phyloP scores from a whole-genome alignment of 1,139 yeast genomes.

The Saccharomycopsis crataegensis region DNA sequence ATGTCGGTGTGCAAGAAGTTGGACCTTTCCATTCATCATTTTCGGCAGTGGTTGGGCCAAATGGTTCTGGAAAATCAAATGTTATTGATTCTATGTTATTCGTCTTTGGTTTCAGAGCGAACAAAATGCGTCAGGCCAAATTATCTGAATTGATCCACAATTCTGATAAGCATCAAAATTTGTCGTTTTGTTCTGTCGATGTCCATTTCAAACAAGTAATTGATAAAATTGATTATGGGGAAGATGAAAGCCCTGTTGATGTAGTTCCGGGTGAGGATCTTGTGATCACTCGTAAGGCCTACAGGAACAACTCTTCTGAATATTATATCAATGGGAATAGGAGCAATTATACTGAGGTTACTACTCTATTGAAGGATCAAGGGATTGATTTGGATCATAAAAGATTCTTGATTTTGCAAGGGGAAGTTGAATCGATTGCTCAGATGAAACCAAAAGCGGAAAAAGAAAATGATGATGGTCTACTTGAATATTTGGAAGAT shows the following conservation, averaged over 20 bases:
- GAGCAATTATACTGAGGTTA: constrained; percentile 75
- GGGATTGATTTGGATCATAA: constrained; percentile 96
- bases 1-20: constrained; percentile 88
- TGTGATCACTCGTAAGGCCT: constrained; percentile 74
- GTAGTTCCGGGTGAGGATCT: constrained; percentile 45
- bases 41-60: constrained; percentile 98
- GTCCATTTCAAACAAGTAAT: constrained; percentile 79
- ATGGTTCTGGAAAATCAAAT: constrained; percentile 96
- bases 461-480: constrained; percentile 84
- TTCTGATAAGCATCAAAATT: constrained; percentile 60
- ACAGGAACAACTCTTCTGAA: constrained; percentile 65
- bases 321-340: constrained; percentile 66
- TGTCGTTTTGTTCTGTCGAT: constrained; percentile 81
- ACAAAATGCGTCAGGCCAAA: constrained; percentile 94
- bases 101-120: constrained; percentile 95
- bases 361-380: constrained; percentile 62
- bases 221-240: constrained; percentile 45
- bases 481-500: constrained; percentile 90
- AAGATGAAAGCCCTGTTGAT: constrained; percentile 21
- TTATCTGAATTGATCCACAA: constrained; percentile 86
- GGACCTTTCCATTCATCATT: constrained; percentile 94
- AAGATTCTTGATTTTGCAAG: constrained; percentile 88
- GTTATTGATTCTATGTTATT: constrained; percentile 94
- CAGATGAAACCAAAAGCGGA: constrained; percentile 99
- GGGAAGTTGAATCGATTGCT: constrained; percentile 97